A percentile compares a stretch with the other conserved stretches of the same genome.
Evolutionary conservation across 108 stramenopile genomes (phyloP).

Genomic region (Discostella stelligeroides): DNA sequence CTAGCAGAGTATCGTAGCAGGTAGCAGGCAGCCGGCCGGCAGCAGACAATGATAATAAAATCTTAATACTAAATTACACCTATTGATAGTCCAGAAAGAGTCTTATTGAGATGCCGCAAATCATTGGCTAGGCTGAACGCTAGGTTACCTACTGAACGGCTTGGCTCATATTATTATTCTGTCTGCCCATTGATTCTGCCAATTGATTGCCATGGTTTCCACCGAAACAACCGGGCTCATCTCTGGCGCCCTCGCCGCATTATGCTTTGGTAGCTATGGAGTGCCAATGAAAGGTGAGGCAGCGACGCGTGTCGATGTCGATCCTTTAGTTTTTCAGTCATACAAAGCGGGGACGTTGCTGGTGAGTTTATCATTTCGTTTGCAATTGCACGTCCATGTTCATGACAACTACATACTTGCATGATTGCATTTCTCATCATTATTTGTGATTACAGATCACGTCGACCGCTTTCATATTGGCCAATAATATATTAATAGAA

Average conservation of each 20-base stretch:
- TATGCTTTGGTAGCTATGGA: slow-evolving; percentile 83
- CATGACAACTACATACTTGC: no score
- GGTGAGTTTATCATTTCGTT: not conserved
- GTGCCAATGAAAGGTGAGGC: slow-evolving; percentile 82
- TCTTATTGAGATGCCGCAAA: no score
- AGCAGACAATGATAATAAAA: no score
- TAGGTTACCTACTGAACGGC: no score
- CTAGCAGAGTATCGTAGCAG: no score
- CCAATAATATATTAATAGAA: slow-evolving; percentile 43
- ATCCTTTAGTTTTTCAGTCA: slow-evolving; percentile 85
- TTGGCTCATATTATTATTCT: no score
- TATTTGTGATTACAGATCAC: slow-evolving; percentile 10
- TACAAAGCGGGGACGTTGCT: slow-evolving; percentile 72
- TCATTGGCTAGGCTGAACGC: no score
- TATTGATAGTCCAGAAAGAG: no score
- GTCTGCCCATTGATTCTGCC: no score
- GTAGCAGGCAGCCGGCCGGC: no score
- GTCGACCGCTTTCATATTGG: slow-evolving; percentile 31
- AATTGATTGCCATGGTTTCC: slow-evolving; percentile 29
- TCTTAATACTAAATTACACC: no score
- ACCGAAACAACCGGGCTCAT: slow-evolving; percentile 39
- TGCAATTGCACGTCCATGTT: not conserved
- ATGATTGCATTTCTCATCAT: no score
- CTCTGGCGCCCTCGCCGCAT: slow-evolving; percentile 58
- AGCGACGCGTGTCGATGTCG: slow-evolving; percentile 65